Percentiles rank a stretch among this genome's conserved stretches.
Evolutionary conservation across 2,329 filamentous ascomycete genomes (phyloP).

Genomic region (Arthrocladium fulminans): DNA sequence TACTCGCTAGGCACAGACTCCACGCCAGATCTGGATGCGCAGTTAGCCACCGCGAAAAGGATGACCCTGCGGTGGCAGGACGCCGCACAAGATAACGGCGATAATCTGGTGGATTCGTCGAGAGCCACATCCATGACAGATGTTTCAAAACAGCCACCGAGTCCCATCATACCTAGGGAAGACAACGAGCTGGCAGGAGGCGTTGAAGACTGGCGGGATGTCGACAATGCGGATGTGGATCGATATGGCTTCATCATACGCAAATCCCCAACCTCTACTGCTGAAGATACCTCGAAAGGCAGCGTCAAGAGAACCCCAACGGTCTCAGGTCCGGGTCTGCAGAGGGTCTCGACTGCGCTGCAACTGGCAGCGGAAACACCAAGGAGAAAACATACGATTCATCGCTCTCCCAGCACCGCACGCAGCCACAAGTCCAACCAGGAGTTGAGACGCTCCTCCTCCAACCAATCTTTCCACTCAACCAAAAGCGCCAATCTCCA

Average conservation of each 20-base stretch:
- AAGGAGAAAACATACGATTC: slow-evolving; percentile 44
- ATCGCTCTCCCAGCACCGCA: slow-evolving; percentile 41
- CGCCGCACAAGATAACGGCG: slow-evolving; percentile 20
- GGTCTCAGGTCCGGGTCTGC: slow-evolving; percentile 36
- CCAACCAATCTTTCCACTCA: slow-evolving; percentile 1
- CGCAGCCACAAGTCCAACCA: slow-evolving; percentile 35
- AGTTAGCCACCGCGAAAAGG: slow-evolving; percentile 29
- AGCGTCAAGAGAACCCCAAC: slow-evolving; percentile 21
- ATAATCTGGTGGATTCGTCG: slow-evolving; percentile 25
- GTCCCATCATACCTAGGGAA: slow-evolving; percentile 32
- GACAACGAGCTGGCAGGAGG: slow-evolving; percentile 52
- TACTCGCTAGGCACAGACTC: slow-evolving; percentile 54
- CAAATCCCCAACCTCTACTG: slow-evolving; percentile 19
- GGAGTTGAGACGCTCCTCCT: slow-evolving; percentile 19
- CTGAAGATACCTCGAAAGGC: slow-evolving; percentile 14
- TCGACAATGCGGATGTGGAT: slow-evolving; percentile 52
- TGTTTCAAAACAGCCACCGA: slow-evolving; percentile 13
- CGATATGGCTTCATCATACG: slow-evolving; percentile 56
- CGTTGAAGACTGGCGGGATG: slow-evolving; percentile 56
- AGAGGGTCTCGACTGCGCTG: slow-evolving; percentile 52
- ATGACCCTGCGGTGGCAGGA: slow-evolving; percentile 36
- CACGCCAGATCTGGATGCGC: slow-evolving; percentile 33
- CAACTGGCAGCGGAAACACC: slow-evolving; percentile 49
- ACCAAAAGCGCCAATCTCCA: slow-evolving; percentile 28
- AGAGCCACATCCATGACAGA: slow-evolving; percentile 24